Conservation (phyloP, 2,329 filamentous ascomycete species). For the Lachnellula hyalina region DNA sequence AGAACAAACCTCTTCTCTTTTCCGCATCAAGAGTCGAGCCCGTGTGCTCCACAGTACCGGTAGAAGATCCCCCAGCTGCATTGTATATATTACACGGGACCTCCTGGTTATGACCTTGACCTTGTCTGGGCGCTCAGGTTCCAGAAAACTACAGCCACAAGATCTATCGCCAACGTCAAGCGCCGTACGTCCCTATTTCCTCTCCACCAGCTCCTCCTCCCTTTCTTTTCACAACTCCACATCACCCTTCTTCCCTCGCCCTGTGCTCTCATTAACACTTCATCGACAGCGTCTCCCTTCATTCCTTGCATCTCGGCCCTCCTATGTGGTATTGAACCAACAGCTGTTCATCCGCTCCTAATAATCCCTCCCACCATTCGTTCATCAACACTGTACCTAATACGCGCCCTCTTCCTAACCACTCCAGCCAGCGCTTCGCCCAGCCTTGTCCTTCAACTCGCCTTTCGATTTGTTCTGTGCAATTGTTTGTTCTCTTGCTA, state of each 20-base stretch:
- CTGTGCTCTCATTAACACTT: constrained; percentile 1
- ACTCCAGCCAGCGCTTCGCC: constrained; percentile 3
- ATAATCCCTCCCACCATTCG: neutral
- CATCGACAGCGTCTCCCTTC: constrained; percentile 3
- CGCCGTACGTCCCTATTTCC: constrained; percentile 20
- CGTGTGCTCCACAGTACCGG: neutral
- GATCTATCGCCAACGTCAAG: constrained; percentile 19
- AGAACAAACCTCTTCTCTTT: neutral
- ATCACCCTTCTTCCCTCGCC: neutral
- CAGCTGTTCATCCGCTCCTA: constrained; percentile 8
- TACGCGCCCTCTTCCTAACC: constrained; percentile 5
- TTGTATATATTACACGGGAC: constrained; percentile 10
- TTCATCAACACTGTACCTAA: constrained; percentile 3
- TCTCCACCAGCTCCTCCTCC: neutral
- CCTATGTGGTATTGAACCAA: constrained; percentile 10
- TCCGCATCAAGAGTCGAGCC: neutral
- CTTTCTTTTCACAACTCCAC: constrained; percentile 7
- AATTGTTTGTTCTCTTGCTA: neutral
- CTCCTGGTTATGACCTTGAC: constrained; percentile 7
- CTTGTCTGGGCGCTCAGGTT: constrained; percentile 13
- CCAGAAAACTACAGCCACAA: constrained; percentile 15
- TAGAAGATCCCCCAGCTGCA: constrained; percentile 5
- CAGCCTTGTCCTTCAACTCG: neutral
- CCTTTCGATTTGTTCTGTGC: neutral
- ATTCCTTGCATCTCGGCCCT: constrained; percentile 3